Evolutionary conservation across 192 early-diverging fungal species (phyloP).

Genomic region (Spinellus fusiger): DNA sequence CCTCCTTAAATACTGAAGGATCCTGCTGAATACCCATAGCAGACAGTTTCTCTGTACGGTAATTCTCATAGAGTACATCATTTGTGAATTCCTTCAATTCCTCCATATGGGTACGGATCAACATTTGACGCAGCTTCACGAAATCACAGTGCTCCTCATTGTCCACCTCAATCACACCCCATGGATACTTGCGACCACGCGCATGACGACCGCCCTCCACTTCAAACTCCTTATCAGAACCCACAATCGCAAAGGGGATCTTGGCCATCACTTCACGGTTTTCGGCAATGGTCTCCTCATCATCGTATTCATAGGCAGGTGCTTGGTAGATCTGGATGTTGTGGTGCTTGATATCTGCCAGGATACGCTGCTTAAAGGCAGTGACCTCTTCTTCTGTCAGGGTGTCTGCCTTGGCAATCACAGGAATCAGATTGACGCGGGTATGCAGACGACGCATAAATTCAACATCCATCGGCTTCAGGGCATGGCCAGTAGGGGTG

Average conservation of each 20-base stretch:
- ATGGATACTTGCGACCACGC: conserved; percentile 86
- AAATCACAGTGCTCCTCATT: conserved; percentile 97
- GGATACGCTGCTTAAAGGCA: conserved; percentile 81
- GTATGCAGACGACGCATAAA: conserved; percentile 92
- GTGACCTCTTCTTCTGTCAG: conserved; percentile 77
- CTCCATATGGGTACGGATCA: conserved; percentile 92
- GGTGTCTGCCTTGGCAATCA: conserved; percentile 89
- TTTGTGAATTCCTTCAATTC: conserved; percentile 95
- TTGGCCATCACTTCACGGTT: conserved; percentile 82
- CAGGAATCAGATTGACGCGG: conserved; percentile 85
- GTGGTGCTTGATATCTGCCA: conserved; percentile 77
- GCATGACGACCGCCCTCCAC: conserved; percentile 82
- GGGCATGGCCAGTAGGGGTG: conserved; percentile 91
- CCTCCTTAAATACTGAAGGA: conserved; percentile 74
- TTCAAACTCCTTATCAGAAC: conserved; percentile 83
- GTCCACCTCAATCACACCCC: conserved; percentile 96
- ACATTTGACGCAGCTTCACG: conserved; percentile 88
- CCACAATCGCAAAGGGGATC: conserved; percentile 96
- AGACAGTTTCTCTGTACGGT: conserved; percentile 91
- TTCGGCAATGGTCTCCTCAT: conserved; percentile 72
- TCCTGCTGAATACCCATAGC: conserved; percentile 84
- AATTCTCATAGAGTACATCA: conserved; percentile 90
- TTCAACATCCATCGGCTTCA: conserved; percentile 89
- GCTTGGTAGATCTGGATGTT: conserved; percentile 88
- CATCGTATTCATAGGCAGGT: conserved; percentile 78